Percentiles rank a stretch among this genome's conserved stretches.
Conservation (phyloP, 73 alveolate genomes). For the Blepharisma stoltei region DNA sequence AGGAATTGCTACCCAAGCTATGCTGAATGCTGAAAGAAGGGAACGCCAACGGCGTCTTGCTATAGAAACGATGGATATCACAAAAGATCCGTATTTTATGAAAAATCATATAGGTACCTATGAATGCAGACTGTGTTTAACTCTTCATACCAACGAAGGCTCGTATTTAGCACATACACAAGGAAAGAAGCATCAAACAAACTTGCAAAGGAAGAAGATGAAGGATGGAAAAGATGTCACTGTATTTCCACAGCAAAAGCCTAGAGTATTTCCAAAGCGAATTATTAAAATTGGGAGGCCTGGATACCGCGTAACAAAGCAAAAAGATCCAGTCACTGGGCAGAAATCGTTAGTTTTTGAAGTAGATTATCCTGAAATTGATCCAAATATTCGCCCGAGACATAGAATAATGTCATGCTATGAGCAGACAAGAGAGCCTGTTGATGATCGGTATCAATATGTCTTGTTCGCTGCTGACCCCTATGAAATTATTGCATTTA, state of each 20-base stretch:
- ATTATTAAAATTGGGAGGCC: constrained; percentile 97
- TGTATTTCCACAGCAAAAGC: constrained; percentile 72
- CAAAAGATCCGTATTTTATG: constrained; percentile 98
- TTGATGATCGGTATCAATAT: constrained; percentile 91
- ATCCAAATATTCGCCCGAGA: constrained; percentile 79
- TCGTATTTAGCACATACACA: constrained; percentile 96
- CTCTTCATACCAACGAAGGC: constrained; percentile 98
- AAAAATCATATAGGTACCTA: constrained; percentile 98
- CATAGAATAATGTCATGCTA: constrained; percentile 96
- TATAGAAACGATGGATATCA: constrained; percentile 95
- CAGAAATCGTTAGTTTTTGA: constrained; percentile 95
- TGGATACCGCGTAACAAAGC: constrained; percentile 97
- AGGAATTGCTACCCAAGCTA: constrained; percentile 79
- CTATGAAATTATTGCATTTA: constrained; percentile 96
- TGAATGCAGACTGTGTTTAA: constrained; percentile 99
- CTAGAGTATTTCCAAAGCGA: constrained; percentile 57
- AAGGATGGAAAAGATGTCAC: constrained; percentile 77
- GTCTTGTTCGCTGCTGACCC: constrained; percentile 99
- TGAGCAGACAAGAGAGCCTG: constrained; percentile 88
- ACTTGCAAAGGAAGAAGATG: constrained; percentile 83
- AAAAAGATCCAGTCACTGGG: constrained; percentile 90
- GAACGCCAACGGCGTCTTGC: constrained; percentile 94
- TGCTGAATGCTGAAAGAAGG: constrained; percentile 82
- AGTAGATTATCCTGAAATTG: constrained; percentile 94
- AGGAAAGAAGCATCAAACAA: constrained; percentile 99